Evolutionary conservation across 2,329 filamentous ascomycete genomes (phyloP), one percentile per base, ranked within the genome.

Genomic region (Endothia cerciana): DNA sequence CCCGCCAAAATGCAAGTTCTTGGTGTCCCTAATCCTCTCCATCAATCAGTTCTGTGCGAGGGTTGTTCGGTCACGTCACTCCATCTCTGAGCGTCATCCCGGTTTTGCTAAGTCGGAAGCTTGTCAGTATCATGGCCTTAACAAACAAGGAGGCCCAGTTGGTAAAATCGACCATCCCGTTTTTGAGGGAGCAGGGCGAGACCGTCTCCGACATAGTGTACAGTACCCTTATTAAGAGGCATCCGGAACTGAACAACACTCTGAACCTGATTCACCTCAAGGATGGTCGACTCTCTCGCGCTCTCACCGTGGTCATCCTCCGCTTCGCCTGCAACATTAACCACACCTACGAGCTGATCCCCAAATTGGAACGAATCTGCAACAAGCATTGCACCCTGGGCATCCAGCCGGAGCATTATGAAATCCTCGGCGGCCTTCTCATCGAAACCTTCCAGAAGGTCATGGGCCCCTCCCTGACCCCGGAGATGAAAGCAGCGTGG

Each of bases 131-230:
- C 25, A 67, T 67, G 65, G 65, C 65, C 38, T 62, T 83, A 68
- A 80, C 79, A 62, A 76, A 76, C 69, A 74, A 78, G 51, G 88
- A 91, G 78, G 80, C 84, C 68, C 77, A 83, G 55, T 82, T 88
- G 73, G 87, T 92, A 76, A 88, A 88, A 74, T 81, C 87, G 59
- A 91, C 89, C 13, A 87, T 90, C 64, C 89, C 89, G 1, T 83
- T 89, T 59, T 81, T 92, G 1, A 82, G 82, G 28, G 80, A 87
- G 67, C 86, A 92, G 73, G 89, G 90, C 72, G 81, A 82, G 64
- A 80, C 82, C 67, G 89, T 92, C 74, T 89, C 89, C n/a, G 82
- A 81, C 19, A 80, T 83, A 70, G 91, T 92, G 79, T 92, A 92
- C 81, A 81, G 81, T 68, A 87, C 86, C 73, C 83, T 91, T 78